These are phyloP conservation scores for Sabuloglossum arenarium DNA, from an alignment of 495 filamentous ascomycete genomes.

Conservation along the genomic window DNA sequence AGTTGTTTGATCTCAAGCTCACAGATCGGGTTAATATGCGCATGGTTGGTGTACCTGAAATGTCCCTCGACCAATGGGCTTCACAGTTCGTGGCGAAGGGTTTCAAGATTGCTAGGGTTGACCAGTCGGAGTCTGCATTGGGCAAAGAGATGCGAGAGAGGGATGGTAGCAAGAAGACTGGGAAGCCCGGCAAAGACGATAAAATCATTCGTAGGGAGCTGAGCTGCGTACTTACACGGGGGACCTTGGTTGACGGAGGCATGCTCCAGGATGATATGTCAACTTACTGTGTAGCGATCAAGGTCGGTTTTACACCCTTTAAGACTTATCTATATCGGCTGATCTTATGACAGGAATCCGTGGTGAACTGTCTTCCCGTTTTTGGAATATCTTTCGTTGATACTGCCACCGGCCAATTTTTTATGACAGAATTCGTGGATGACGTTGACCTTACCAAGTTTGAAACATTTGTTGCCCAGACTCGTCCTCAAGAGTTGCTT, in stretches of 20 bases:
- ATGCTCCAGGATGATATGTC: conserved; percentile 99
- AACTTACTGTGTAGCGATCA: conserved; percentile 90
- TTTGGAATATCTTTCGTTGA: conserved; percentile 94
- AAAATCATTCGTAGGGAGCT: conserved; percentile 90
- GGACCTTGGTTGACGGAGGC: conserved; percentile 81
- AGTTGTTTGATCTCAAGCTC: conserved; percentile 92
- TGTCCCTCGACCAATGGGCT: conserved; percentile 76
- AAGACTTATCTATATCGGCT: neutral
- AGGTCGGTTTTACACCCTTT: conserved; percentile 15
- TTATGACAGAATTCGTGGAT: conserved; percentile 74
- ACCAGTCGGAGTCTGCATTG: conserved; percentile 86
- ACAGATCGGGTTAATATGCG: conserved; percentile 99
- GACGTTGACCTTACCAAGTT: conserved; percentile 93
- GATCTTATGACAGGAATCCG: conserved; percentile 29
- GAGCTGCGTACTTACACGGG: conserved; percentile 71
- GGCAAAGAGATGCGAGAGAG: conserved; percentile 97
- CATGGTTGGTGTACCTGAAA: conserved; percentile 88
- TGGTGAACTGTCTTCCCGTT: conserved; percentile 51
- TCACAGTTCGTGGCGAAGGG: conserved; percentile 90
- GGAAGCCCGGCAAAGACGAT: conserved; percentile 43
- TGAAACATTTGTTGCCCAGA: conserved; percentile 93
- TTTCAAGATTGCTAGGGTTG: conserved; percentile 88
- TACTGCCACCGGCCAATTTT: conserved; percentile 89
- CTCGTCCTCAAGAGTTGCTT: conserved; percentile 68
- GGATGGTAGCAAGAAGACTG: conserved; percentile 29